These are phyloP conservation scores for Tirmania nivea DNA, from an alignment of 495 filamentous ascomycete genomes.

Conservation along the genomic window DNA sequence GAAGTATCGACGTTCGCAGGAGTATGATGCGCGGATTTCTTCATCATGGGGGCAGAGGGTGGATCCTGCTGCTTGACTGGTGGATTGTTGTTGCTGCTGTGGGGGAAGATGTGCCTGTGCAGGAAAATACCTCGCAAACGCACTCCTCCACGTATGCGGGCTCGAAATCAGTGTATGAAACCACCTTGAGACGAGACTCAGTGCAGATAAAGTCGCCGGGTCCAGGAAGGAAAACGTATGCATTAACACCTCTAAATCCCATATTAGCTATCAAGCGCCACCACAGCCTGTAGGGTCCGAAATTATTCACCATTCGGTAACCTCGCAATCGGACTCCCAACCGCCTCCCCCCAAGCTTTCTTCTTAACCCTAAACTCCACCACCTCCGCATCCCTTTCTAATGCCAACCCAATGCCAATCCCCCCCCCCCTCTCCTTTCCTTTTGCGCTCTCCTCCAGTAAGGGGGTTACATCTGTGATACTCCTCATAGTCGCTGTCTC, in stretches of 20 bases:
- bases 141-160: constrained; percentile 15
- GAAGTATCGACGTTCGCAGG: constrained; percentile 18
- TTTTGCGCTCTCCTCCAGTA: background rate
- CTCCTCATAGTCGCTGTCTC: background rate
- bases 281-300: no score
- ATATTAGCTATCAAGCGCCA: no score
- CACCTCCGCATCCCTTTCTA: background rate
- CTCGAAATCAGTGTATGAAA: constrained; percentile 16
- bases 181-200: constrained; percentile 13
- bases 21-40: constrained; percentile 6
- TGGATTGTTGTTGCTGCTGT: background rate
- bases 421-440: background rate
- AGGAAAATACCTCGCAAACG: constrained; percentile 19
- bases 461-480: background rate
- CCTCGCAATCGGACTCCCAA: constrained; percentile 9
- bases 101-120: background rate
- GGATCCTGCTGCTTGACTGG: background rate
- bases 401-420: no score
- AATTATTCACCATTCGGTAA: constrained; percentile 14
- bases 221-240: constrained; percentile 15
- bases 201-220: constrained; percentile 8
- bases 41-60: constrained; percentile 2
- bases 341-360: constrained; percentile 11
- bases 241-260: no score
- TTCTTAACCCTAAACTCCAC: constrained; percentile 12